A percentile compares a stretch with the other conserved stretches of the same genome.
These are phyloP conservation scores for Talaromyces proteolyticus DNA, from an alignment of 495 filamentous ascomycete genomes.

Conservation along the genomic window DNA sequence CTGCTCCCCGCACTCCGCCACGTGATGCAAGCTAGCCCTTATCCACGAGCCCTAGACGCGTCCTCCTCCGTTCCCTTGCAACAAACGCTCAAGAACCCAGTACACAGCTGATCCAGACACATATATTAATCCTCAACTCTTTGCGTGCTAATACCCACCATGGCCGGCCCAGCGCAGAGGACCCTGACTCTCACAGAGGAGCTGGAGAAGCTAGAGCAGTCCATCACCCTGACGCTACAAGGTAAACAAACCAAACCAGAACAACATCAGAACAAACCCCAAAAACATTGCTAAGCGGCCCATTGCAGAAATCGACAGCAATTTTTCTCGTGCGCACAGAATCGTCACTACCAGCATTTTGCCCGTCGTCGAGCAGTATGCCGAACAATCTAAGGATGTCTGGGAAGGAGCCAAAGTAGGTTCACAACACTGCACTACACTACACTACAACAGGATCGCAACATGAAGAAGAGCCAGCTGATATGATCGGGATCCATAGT, in stretches of 20 bases:
- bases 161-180: slow-evolving; percentile 47
- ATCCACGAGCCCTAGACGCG: slow-evolving; percentile 28
- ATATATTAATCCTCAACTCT: not conserved
- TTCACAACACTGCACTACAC: not conserved
- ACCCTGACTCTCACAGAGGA: slow-evolving; percentile 85
- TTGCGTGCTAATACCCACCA: slow-evolving; percentile 39
- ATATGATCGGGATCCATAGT: slow-evolving; percentile 41
- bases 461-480: not conserved
- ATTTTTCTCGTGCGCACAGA: slow-evolving; percentile 93
- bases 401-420: slow-evolving; percentile 93
- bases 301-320: slow-evolving; percentile 87
- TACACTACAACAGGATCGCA: not conserved
- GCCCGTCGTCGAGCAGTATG: slow-evolving; percentile 93
- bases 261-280: not conserved
- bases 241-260: slow-evolving; percentile 39
- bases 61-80: not conserved
- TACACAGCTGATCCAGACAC: too few species aligned
- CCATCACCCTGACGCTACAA: slow-evolving; percentile 93
- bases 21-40: slow-evolving; percentile 19
- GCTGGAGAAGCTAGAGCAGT: slow-evolving; percentile 92
- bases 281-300: not conserved
- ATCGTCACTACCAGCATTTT: slow-evolving; percentile 93
- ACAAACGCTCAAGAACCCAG: too few species aligned
- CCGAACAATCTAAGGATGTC: slow-evolving; percentile 84
- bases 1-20: not conserved